These are phyloP conservation scores for Withania somnifera DNA, from an alignment of 305 asterid species.

Conservation along the genomic window DNA sequence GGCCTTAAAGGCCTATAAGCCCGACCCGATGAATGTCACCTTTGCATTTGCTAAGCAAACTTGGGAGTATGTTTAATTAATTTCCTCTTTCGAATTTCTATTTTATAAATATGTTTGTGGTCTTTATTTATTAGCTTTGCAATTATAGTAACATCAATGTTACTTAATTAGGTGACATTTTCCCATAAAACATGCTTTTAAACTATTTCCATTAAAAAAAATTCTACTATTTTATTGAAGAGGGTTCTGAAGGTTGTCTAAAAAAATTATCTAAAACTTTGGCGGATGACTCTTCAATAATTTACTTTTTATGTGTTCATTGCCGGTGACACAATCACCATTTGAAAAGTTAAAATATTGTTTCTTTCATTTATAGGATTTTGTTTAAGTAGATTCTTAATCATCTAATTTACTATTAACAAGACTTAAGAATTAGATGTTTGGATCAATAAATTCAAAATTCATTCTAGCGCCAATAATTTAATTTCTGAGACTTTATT, in stretches of 20 bases:
- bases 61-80: not conserved
- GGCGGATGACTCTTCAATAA: too few species aligned
- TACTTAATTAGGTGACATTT: not conserved
- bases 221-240: too few species aligned
- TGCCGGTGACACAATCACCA: not conserved
- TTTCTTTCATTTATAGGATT: not conserved
- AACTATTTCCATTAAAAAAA: too few species aligned
- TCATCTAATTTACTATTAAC: not conserved
- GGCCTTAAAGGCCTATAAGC: constrained; percentile 34
- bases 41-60: constrained; percentile 2
- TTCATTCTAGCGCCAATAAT: not conserved
- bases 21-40: constrained; percentile 24
- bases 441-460: not conserved
- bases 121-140: not conserved
- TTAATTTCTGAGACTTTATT: not conserved
- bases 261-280: too few species aligned
- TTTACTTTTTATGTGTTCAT: not conserved
- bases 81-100: not conserved
- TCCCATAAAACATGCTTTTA: too few species aligned
- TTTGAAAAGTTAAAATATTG: not conserved
- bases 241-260: too few species aligned
- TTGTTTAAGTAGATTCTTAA: not conserved
- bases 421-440: not conserved
- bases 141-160: not conserved
- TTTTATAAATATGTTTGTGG: not conserved